These are phyloP conservation scores for Boletus sp. DNA, from an alignment of 1,284 basidiomycete species.

Conservation along the genomic window DNA sequence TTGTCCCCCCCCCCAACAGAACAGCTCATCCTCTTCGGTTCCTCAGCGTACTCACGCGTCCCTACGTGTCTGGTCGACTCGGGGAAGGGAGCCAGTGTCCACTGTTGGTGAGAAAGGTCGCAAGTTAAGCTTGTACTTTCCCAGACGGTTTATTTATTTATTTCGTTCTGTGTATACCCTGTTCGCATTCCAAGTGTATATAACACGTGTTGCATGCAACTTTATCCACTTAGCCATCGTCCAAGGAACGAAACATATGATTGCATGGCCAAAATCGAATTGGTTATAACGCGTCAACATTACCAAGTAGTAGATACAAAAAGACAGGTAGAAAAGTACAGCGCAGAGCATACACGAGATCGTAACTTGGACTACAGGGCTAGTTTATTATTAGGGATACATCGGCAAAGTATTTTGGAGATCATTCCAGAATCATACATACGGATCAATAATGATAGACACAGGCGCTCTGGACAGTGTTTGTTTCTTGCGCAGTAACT, in stretches of 20 bases:
- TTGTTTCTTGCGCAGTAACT: background rate
- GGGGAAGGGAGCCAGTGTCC: slow-evolving; percentile 68
- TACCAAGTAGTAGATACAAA: slow-evolving; percentile 7
- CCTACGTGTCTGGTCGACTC: slow-evolving; percentile 58
- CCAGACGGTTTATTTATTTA: too few species aligned
- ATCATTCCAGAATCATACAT: slow-evolving; percentile 10
- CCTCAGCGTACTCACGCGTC: slow-evolving; percentile 64
- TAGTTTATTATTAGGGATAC: slow-evolving; percentile 28
- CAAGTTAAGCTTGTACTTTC: slow-evolving; percentile 1
- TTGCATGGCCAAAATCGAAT: background rate
- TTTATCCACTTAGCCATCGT: background rate
- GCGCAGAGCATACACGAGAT: slow-evolving; percentile 9
- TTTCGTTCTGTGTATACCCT: slow-evolving; percentile 1
- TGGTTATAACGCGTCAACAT: slow-evolving; percentile 15
- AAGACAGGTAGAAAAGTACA: slow-evolving; percentile 6
- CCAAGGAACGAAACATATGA: background rate
- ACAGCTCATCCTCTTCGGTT: background rate
- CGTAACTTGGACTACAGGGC: slow-evolving; percentile 7
- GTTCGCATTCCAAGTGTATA: background rate
- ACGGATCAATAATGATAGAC: slow-evolving; percentile 11
- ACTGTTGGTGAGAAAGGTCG: slow-evolving; percentile 41
- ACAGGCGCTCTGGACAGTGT: background rate
- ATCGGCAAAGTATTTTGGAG: slow-evolving; percentile 1
- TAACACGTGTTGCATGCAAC: background rate
- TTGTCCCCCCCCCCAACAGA: background rate